Evolutionary conservation across 306 rosid genomes (phyloP).

Genomic region (Adenanthera pavonina): DNA sequence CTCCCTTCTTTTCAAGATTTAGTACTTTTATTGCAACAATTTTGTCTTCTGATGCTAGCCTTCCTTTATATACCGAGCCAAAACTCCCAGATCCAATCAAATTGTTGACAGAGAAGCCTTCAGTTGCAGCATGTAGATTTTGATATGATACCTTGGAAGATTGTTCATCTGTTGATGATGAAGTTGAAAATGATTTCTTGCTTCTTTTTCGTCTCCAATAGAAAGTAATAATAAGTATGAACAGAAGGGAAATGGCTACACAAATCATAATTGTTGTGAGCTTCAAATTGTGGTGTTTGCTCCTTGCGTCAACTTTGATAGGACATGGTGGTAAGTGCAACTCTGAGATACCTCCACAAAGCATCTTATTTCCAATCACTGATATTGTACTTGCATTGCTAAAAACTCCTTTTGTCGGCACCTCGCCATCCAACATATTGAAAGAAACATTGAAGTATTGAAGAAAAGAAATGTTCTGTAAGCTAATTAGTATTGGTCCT

Average conservation of each 20-base stretch:
- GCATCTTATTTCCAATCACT: not conserved
- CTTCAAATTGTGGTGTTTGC: not conserved
- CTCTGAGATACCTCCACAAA: not conserved
- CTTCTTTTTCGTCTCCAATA: not conserved
- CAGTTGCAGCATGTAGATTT: not conserved
- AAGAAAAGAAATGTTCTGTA: not conserved
- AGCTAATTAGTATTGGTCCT: not conserved
- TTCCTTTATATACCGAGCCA: not conserved
- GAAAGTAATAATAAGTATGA: not conserved
- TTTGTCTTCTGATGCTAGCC: not conserved
- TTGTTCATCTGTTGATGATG: not conserved
- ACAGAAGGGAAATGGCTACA: not conserved
- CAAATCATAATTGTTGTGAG: not conserved
- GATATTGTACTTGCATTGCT: not conserved
- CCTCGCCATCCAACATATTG: not conserved
- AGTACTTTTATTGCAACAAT: not conserved
- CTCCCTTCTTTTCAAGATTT: not conserved
- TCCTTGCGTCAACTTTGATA: not conserved
- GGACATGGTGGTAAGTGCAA: not conserved
- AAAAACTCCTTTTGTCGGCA: slow-evolving; percentile 12
- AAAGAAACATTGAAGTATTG: not conserved
- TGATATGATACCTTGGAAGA: not conserved
- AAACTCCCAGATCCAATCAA: not conserved
- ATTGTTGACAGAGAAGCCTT: not conserved
- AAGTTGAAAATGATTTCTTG: not conserved